These are phyloP conservation scores for Nemania diffusa DNA, from an alignment of 2,329 filamentous ascomycete genomes.

Conservation along the genomic window DNA sequence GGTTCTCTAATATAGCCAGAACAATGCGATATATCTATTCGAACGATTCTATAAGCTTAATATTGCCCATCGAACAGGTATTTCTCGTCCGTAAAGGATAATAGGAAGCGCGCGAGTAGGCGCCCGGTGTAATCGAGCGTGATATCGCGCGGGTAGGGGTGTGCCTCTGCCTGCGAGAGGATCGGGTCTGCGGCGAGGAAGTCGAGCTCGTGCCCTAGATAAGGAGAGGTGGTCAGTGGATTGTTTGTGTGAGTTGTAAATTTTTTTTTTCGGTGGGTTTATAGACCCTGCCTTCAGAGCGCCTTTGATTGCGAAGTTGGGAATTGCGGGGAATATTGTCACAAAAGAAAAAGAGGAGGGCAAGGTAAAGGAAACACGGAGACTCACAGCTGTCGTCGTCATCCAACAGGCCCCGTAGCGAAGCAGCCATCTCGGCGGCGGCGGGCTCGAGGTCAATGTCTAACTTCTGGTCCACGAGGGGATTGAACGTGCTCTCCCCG, in stretches of 20 bases:
- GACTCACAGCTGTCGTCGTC: slow-evolving; percentile 58
- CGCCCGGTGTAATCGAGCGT: slow-evolving; percentile 64
- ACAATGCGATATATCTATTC: neutral
- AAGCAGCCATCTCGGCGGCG: slow-evolving; percentile 58
- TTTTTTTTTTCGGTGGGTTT: neutral
- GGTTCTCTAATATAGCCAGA: neutral
- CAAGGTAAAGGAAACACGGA: neutral
- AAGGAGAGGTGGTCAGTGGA: neutral
- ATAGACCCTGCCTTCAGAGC: neutral
- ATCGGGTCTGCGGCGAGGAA: slow-evolving; percentile 60
- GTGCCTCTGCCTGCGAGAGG: slow-evolving; percentile 56
- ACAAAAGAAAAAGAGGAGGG: neutral
- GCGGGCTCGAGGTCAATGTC: slow-evolving; percentile 59
- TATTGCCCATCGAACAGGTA: slow-evolving; percentile 57
- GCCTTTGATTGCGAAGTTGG: neutral
- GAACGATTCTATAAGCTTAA: slow-evolving; percentile 17
- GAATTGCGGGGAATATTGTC: neutral
- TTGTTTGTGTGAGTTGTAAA: neutral
- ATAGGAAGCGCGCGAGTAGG: slow-evolving; percentile 63
- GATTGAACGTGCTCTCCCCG: slow-evolving; percentile 59
- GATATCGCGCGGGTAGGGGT: slow-evolving; percentile 60
- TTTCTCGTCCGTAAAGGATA: slow-evolving; percentile 64
- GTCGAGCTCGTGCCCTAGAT: slow-evolving; percentile 54
- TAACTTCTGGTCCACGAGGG: slow-evolving; percentile 57
- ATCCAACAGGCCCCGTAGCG: slow-evolving; percentile 57